phyloP scores from a whole-genome alignment of 768 basidiomycete species.

The Russula vinacea region DNA sequence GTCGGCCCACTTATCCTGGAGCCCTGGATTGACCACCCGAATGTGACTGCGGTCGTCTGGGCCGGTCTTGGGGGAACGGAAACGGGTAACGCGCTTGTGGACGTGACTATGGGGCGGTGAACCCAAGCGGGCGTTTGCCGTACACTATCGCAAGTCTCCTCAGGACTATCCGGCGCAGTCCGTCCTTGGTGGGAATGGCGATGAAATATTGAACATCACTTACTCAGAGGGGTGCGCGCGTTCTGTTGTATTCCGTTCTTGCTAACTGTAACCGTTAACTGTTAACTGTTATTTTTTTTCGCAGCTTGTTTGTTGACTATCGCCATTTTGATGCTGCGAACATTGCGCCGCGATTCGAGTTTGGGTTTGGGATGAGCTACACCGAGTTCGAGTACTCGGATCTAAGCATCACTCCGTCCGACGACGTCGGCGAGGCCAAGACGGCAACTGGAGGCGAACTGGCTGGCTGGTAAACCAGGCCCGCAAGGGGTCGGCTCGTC shows the following conservation, averaged over 20 bases:
- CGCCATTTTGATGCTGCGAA: slow-evolving; percentile 50
- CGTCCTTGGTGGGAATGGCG: slow-evolving; percentile 31
- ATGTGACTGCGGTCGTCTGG: slow-evolving; percentile 59
- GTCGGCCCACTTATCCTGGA: slow-evolving; percentile 71
- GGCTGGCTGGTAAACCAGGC: slow-evolving; percentile 58
- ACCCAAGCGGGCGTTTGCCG: slow-evolving; percentile 68
- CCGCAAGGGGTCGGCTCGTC: slow-evolving; percentile 57
- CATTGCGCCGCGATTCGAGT: slow-evolving; percentile 79
- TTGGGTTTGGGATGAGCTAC: slow-evolving; percentile 88
- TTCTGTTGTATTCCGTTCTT: slow-evolving; percentile 14
- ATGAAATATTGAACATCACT: slow-evolving; percentile 46
- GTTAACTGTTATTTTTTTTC: too few relatives aligned
- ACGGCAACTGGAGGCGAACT: slow-evolving; percentile 46
- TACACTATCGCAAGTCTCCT: slow-evolving; percentile 66
- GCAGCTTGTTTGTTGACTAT: slow-evolving; percentile 37
- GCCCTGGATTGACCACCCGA: slow-evolving; percentile 71
- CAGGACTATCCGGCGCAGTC: slow-evolving; percentile 51
- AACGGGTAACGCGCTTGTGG: slow-evolving; percentile 58
- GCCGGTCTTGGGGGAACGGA: slow-evolving; percentile 67
- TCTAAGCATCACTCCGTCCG: slow-evolving; percentile 48
- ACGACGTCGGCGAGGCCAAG: slow-evolving; percentile 42
- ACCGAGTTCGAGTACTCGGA: slow-evolving; percentile 72
- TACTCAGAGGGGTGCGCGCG: slow-evolving; percentile 53
- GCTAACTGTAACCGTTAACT: not conserved
- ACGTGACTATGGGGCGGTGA: slow-evolving; percentile 76